phyloP scores from a whole-genome alignment of 371 early-diverging fungal species.

The Haplosporangium sp. region DNA sequence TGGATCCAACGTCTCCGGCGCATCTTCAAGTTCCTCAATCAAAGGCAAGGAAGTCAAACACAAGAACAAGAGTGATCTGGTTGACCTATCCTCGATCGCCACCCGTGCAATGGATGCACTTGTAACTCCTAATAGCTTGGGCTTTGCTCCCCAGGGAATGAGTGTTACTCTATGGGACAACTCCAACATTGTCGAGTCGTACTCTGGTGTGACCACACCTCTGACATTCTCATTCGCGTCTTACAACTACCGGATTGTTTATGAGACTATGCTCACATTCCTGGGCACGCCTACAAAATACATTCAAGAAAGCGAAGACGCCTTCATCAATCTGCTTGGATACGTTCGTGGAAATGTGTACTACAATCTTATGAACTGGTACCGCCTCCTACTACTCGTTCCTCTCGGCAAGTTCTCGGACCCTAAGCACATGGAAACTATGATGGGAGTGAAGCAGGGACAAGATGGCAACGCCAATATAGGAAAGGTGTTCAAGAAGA shows the following conservation, averaged over 20 bases:
- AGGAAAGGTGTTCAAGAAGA: slow-evolving; percentile 52
- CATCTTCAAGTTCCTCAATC: slow-evolving; percentile 10
- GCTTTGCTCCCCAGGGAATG: slow-evolving; percentile 49
- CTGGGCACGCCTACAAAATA: slow-evolving; percentile 46
- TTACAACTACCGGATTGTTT: slow-evolving; percentile 54
- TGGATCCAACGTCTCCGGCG: slow-evolving; percentile 20
- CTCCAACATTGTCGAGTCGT: slow-evolving; percentile 56
- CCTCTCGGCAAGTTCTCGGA: slow-evolving; percentile 56
- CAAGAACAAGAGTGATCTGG: slow-evolving; percentile 16
- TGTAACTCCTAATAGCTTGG: background rate
- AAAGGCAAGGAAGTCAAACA: slow-evolving; percentile 20
- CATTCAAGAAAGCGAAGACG: slow-evolving; percentile 45
- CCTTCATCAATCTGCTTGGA: slow-evolving; percentile 45
- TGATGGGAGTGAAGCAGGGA: slow-evolving; percentile 57
- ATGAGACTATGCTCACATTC: slow-evolving; percentile 53
- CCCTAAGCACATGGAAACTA: slow-evolving; percentile 57
- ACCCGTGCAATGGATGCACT: slow-evolving; percentile 36
- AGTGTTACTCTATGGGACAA: slow-evolving; percentile 54
- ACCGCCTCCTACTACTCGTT: slow-evolving; percentile 43
- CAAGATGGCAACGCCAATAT: slow-evolving; percentile 49
- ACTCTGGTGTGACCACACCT: slow-evolving; percentile 54
- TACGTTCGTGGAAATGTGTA: slow-evolving; percentile 54
- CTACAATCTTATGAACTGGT: slow-evolving; percentile 58
- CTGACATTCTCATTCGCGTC: slow-evolving; percentile 55
- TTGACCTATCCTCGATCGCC: slow-evolving; percentile 45